Evolutionary conservation across 73 alveolate genomes (phyloP), one percentile per base, ranked within the genome.

Genomic region (Blepharisma japonicum): DNA sequence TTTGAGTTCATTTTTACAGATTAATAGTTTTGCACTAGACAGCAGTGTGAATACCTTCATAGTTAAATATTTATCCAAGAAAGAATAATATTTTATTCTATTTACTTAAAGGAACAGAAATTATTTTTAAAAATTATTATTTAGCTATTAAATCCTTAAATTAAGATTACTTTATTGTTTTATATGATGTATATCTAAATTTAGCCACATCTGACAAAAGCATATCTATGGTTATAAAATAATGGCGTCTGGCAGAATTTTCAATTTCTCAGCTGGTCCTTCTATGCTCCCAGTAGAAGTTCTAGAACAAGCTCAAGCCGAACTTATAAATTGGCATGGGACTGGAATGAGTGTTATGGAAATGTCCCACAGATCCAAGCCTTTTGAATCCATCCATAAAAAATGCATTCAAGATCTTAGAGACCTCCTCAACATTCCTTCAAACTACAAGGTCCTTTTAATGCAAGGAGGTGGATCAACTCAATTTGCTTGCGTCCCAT

Each of bases 401-500:
- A 42, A 79, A 38, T 81, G 92, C 42, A 81, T 78, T 49, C 55
- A 56, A 6, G 88, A 88, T 25, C 72, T 92, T 77, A 79, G 92
- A 68, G 80, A 82, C 45, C 77, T 92, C 45, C 53, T 92, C 71
- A 46, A 68, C 48, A 81, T 92, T 47, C 98, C 98, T 6, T 81
- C 85, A 0, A 71, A 77, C 72, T 79, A 48, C 85, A 11, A 72
- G 55, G 71, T 82, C 66, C 54, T 92, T 77, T 80, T 92, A 77
- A 79, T 86, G 79, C 84, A 83, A 77, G 98, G 98, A 39, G 98
- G 98, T 14, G 94, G 94, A 3, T 78, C 91, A 53, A 68, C 83
- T 23, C 86, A 89, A 76, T 89, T 80, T 81, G 71, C 96, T 6
- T 86, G 90, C 18, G 70, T 92, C 76, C 94, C 94, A n/a, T 2